These are phyloP conservation scores for Penicillium pancosmium DNA, from an alignment of 495 filamentous ascomycete genomes.

Conservation along the genomic window DNA sequence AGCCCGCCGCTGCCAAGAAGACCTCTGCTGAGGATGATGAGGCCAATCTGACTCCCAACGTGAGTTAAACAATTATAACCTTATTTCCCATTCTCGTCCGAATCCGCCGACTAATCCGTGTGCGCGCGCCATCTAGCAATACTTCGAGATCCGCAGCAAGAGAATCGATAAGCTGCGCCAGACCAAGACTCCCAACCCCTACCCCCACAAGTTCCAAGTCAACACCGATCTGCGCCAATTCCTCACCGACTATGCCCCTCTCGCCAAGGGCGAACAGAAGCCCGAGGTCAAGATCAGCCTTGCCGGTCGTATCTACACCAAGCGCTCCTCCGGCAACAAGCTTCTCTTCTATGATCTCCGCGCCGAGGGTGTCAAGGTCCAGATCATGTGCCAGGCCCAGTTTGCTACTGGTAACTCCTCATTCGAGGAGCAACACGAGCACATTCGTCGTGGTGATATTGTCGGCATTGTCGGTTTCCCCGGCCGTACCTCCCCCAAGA, in stretches of 20 bases:
- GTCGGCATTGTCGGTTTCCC: conserved; percentile 88
- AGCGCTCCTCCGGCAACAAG: conserved; percentile 79
- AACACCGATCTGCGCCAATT: conserved; percentile 78
- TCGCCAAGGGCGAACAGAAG: conserved; percentile 83
- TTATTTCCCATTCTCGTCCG: neutral
- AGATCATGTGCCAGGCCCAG: conserved; percentile 89
- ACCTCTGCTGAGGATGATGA: conserved; percentile 67
- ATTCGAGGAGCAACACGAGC: conserved; percentile 87
- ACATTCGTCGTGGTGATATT: conserved; percentile 87
- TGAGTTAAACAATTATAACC: conserved; percentile 40
- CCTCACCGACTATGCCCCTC: conserved; percentile 68
- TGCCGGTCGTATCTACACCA: conserved; percentile 86
- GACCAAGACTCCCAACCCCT: conserved; percentile 81
- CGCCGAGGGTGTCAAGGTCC: conserved; percentile 79
- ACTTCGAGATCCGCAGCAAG: conserved; percentile 92
- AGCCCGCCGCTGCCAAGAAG: conserved; percentile 64
- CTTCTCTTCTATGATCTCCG: conserved; percentile 93
- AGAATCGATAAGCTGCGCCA: conserved; percentile 82
- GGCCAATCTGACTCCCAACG: conserved; percentile 87
- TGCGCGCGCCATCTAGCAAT: conserved; percentile 65
- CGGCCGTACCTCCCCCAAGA: conserved; percentile 88
- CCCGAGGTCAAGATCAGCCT: conserved; percentile 72
- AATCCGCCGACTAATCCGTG: conserved; percentile 18
- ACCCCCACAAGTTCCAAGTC: conserved; percentile 96
- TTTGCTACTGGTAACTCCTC: conserved; percentile 60